Conservation (phyloP, 169 alveolate genomes). For the Plasmodium fragile region DNA sequence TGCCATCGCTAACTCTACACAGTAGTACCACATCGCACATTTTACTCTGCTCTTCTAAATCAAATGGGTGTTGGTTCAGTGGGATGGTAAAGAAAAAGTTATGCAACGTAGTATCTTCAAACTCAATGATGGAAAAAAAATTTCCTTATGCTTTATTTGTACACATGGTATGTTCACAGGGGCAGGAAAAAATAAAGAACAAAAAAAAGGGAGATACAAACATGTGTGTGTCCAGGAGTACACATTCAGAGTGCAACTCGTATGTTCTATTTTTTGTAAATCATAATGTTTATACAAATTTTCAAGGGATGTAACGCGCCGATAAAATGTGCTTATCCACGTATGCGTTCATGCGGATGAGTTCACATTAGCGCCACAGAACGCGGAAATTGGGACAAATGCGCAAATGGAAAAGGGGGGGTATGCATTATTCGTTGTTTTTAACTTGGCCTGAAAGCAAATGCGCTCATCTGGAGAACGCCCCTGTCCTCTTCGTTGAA, state of each 20-base stretch:
- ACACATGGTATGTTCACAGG: background rate
- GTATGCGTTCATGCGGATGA: background rate
- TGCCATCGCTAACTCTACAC: constrained; percentile 86
- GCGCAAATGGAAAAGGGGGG: background rate
- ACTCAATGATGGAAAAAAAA: background rate
- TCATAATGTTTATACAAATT: background rate
- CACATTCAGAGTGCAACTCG: constrained; percentile 2
- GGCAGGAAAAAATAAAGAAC: background rate
- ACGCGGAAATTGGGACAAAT: background rate
- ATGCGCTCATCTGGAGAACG: background rate
- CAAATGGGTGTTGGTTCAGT: background rate
- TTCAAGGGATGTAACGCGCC: background rate
- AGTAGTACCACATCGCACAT: constrained; percentile 85
- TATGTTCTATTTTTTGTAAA: background rate
- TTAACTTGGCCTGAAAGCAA: background rate
- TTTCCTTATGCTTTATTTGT: background rate
- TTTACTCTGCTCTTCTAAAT: background rate
- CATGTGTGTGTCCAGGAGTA: background rate
- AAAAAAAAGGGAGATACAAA: background rate
- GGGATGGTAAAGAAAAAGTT: background rate
- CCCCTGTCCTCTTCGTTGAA: background rate
- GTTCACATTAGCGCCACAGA: background rate
- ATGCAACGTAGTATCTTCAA: background rate
- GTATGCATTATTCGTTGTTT: background rate
- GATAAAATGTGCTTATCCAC: background rate